Evolutionary conservation across 805 yeast genomes (phyloP).

Genomic region (Saccharomycopsis oosterbeekiorum): DNA sequence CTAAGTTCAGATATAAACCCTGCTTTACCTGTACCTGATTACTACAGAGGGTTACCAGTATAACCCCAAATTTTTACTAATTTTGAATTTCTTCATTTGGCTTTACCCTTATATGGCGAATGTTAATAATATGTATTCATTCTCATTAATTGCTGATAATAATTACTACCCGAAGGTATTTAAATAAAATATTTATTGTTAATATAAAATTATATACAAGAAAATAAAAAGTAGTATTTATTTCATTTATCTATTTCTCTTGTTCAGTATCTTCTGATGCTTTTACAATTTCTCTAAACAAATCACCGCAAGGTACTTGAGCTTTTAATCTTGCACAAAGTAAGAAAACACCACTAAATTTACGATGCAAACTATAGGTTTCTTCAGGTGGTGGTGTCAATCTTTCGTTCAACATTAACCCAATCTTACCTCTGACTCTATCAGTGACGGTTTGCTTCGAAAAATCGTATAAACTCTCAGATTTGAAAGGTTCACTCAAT

Average conservation of each 20-base stretch:
- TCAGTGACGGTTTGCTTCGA: constrained; percentile 84
- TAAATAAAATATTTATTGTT: too few species aligned
- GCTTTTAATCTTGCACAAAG: constrained; percentile 83
- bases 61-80: too few species aligned
- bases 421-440: constrained; percentile 79
- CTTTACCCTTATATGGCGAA: too few species aligned
- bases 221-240: neutral
- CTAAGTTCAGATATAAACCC: too few species aligned
- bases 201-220: neutral
- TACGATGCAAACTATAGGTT: constrained; percentile 92
- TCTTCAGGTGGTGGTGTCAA: constrained; percentile 97
- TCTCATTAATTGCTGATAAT: too few species aligned
- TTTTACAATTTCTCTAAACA: constrained; percentile 72
- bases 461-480: constrained; percentile 57
- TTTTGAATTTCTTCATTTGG: too few species aligned
- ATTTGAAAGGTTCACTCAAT: constrained; percentile 84
- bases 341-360: constrained; percentile 87
- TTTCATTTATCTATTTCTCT: neutral
- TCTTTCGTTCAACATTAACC: constrained; percentile 84
- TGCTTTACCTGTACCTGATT: too few species aligned
- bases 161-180: too few species aligned
- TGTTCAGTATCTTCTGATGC: constrained; percentile 19
- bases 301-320: constrained; percentile 64
- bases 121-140: too few species aligned
- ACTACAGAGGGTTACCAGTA: too few species aligned